phyloP scores from a whole-genome alignment of 345 rosid genomes.

The Excoecaria cochinchinensis region DNA sequence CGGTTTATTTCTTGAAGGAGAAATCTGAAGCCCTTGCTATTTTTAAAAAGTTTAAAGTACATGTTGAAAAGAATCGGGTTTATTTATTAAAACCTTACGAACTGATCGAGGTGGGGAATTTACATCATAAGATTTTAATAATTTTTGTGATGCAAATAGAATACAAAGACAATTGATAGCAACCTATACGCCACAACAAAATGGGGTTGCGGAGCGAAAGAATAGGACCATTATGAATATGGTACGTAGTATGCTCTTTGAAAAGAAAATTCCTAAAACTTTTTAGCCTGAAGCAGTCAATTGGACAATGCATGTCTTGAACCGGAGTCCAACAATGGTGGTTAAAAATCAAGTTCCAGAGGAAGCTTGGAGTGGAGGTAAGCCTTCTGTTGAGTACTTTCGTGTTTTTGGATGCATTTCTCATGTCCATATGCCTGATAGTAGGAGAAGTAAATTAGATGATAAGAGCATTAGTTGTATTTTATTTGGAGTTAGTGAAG shows the following conservation, averaged over 20 bases:
- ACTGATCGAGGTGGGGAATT: not conserved
- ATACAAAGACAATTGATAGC: not conserved
- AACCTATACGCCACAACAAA: not conserved
- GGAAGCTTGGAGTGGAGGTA: not conserved
- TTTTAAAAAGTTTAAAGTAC: not conserved
- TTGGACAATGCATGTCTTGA: constrained; percentile 3
- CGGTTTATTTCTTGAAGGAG: not conserved
- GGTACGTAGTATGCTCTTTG: not conserved
- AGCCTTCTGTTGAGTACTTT: not conserved
- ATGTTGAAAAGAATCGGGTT: not conserved
- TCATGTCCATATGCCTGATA: constrained; percentile 2
- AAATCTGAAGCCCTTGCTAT: constrained; percentile 1
- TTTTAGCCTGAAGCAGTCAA: constrained; percentile 7
- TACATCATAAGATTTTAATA: not conserved
- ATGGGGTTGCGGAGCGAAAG: not conserved
- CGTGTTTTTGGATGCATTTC: not conserved
- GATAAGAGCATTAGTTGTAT: not conserved
- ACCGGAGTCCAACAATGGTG: not conserved
- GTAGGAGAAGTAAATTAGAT: not conserved
- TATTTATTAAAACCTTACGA: not conserved
- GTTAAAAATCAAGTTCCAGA: not conserved
- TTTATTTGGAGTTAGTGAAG: not conserved
- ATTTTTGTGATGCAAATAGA: not conserved
- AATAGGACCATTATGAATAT: constrained; percentile 5
- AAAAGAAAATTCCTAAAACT: not conserved